Evolutionary conservation across 768 basidiomycete genomes (phyloP), one percentile per base, ranked within the genome.

Genomic region (Lactifluus pinguis): DNA sequence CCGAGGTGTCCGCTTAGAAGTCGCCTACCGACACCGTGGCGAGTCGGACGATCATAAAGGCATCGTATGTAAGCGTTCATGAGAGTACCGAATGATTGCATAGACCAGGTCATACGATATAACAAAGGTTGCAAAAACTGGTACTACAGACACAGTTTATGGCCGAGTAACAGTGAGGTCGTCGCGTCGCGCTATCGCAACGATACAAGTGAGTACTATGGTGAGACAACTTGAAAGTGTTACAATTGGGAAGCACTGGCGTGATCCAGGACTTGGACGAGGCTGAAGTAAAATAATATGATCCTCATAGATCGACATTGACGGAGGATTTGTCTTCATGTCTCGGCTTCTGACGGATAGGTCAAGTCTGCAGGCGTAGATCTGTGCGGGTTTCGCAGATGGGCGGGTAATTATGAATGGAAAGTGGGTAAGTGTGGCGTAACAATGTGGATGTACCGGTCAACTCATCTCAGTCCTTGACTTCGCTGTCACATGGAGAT

Each of bases 381-480:
- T 45, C 50, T 45, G 49, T 41, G 42, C 17, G 34, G 15, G 21
- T 25, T 44, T 52, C 42, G 50, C 42, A 7, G 45, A 21, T 48
- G 44, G 51, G 44, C 44, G 44, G 42, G 17, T 38, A 19, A 30
- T 3, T 25, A 25, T 25, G 25, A 25, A 25, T 21, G 19, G 32
- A 32, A 15, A 49, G 45, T 25, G 54, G 4, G 9, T 30, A 13
- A 11, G 29, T 6, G 41, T 42, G 14, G 49, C 32, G 49, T 19
- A 42, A 34, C 3, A 19, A 25, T 44, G 32, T n/a, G 7, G 41
- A 34, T 32, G 29, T 15, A 29, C 41, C 11, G 36, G 29, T 45
- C 44, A 17, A 29, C 60, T 51, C 55, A 57, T 45, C 59, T 60
- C 58, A 48, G 51, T 19, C 34, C 17, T 44, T 47, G 15, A 34